phyloP scores from a whole-genome alignment of 2,329 filamentous ascomycete genomes.

The Biscogniauxia sp. region DNA sequence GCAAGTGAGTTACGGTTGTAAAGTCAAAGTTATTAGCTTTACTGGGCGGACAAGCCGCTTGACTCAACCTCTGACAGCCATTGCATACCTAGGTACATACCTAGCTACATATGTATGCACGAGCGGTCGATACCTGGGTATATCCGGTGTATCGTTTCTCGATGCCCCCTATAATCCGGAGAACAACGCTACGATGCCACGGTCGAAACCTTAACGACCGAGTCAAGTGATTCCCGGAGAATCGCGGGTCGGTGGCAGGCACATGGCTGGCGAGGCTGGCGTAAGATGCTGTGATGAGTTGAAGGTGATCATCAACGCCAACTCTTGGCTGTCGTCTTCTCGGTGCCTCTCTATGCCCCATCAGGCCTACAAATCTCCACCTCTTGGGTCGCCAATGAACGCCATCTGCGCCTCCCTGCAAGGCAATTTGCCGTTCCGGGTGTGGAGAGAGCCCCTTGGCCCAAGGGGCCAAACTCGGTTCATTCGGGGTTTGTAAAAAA shows the following conservation, averaged over 20 bases:
- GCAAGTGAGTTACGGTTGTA: neutral
- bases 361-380: neutral
- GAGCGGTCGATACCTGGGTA: neutral
- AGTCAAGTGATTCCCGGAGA: neutral
- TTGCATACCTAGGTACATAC: neutral
- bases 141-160: neutral
- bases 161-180: neutral
- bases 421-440: constrained; percentile 4
- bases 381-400: neutral
- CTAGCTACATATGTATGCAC: no score
- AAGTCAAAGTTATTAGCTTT: neutral
- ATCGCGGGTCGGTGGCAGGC: neutral
- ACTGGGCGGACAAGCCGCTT: neutral
- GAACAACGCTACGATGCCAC: neutral
- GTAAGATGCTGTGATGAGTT: neutral
- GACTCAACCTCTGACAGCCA: neutral
- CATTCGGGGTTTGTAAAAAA: no score
- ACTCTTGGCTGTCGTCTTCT: neutral
- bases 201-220: neutral
- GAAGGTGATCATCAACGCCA: neutral
- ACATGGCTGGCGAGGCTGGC: neutral
- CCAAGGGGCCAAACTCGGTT: constrained; percentile 1
- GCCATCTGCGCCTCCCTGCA: neutral
- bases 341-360: neutral
- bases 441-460: constrained; percentile 14